Evolutionary conservation across 371 early-diverging fungal species (phyloP), one percentile per base, ranked within the genome.

Genomic region (Actinomortierella wolfii): DNA sequence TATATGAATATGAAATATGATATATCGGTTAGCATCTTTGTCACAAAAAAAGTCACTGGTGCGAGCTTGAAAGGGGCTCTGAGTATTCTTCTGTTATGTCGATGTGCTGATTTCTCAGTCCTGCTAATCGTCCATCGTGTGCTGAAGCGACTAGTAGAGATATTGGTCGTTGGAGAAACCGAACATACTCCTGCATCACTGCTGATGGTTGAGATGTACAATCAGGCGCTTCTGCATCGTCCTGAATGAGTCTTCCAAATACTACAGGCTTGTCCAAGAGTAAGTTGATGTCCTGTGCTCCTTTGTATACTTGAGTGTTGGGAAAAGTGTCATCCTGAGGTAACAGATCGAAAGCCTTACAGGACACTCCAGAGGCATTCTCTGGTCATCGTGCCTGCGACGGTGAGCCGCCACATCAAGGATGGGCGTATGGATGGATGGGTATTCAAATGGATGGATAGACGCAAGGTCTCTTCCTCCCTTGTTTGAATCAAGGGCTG

Each of bases 341-440:
- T 20, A 21, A 47, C 11, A 21, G 47, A 21, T 24, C 21, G 20
- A 20, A 9, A 21, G 24, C 47, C 18, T 21, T 18, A 47, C 20
- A 47, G 20, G 24, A 47, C 21, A 24, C 24, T 18, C 8, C 21
- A 47, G 47, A 24, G 47, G 47, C 34, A 34, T 34, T 4, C 34
- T 34, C 34, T 34, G 34, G 34, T 34, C 34, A 34, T 34, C 34
- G 34, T 34, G 34, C 34, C 34, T 34, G 34, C 34, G 24, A 24
- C 8, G 47, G 24, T 11, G 3, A 24, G 21, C 2, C 2, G 20
- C 21, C 2, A 28, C 14, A n/a, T 17, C 15, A n/a, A 41, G 20
- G 26, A 47, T 50, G 34, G 18, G 21, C 23, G 59, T 51, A 61
- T 47, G 43, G 56, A 55, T 58, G 53, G 61, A 67, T 58, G 34